A percentile compares a stretch with the other conserved stretches of the same genome.
These are phyloP conservation scores for Closterium sp. DNA, from an alignment of 139 green algal genomes.

Conservation along the genomic window DNA sequence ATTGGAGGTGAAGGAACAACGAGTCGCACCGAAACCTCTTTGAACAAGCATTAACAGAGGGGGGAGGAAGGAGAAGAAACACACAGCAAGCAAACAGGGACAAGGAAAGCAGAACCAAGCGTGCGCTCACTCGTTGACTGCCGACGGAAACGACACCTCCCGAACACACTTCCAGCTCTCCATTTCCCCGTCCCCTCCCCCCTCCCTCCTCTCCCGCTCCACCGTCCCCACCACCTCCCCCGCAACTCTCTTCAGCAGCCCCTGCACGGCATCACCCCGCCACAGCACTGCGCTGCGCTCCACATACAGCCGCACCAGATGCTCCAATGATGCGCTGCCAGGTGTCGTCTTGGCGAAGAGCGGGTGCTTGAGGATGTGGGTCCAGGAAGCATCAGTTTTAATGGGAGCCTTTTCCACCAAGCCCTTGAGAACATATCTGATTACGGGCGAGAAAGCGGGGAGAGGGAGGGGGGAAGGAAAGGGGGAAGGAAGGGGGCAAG, in stretches of 20 bases:
- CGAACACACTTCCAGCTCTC: conserved; percentile 64
- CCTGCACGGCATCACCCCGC: conserved; percentile 71
- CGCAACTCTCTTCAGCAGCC: conserved; percentile 60
- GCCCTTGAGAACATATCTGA: conserved; percentile 47
- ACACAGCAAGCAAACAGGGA: too few species aligned
- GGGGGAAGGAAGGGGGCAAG: too few species aligned
- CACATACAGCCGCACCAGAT: conserved; percentile 78
- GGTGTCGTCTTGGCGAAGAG: conserved; percentile 61
- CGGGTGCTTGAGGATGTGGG: neutral
- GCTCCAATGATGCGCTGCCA: conserved; percentile 67
- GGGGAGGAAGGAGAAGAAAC: too few species aligned
- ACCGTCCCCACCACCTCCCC: neutral
- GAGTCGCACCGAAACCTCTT: too few species aligned
- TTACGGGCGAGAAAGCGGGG: too few species aligned
- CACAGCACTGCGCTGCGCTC: conserved; percentile 81
- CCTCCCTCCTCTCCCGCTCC: neutral
- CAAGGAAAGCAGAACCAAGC: neutral
- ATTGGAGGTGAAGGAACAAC: too few species aligned
- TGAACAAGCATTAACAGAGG: too few species aligned
- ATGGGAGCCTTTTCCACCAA: conserved; percentile 59
- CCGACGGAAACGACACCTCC: conserved; percentile 44
- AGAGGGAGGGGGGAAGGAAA: too few species aligned
- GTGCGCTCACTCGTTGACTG: conserved; percentile 32
- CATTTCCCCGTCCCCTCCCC: neutral
- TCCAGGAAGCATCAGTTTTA: neutral